Evolutionary conservation across 2,329 filamentous ascomycete genomes (phyloP), one percentile per base, ranked within the genome.

Genomic region (Botrytis porri): DNA sequence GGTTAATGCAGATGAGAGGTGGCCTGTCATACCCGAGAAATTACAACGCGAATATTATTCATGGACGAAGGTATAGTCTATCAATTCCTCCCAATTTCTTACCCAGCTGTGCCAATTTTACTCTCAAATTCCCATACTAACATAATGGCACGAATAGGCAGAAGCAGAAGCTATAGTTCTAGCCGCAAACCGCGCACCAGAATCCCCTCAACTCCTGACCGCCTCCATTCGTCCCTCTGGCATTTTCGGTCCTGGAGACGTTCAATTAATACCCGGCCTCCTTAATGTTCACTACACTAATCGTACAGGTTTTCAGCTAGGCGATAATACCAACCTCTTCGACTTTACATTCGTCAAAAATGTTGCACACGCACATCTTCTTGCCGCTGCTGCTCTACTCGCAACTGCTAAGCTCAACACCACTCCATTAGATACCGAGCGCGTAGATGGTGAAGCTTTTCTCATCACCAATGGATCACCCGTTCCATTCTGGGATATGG

Each of bases 161-260:
- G 87, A 92, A 74, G 95, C 95, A 65, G 95, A 98, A 85, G 86
- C 90, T 75, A 84, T 94, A 70, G 94, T 97, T 76, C 85, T 98
- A 71, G 85, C 88, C 70, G 92, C 92, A 79, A 96, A 94, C 86
- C 89, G 90, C 74, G 77, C 84, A 69, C 85, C 83, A 72, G n/a
- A 59, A 43, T 62, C 29, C 7, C 84, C 85, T 69, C 70, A 63
- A 32, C 89, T 97, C 82, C 85, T 93, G 16, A 97, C 94, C n/a
- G 88, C 88, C 79, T 87, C 94, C 43, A 88, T 98, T 76, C 93
- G 96, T 25, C 93, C 95, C 10, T 92, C 94, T 20, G 93, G 93
- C 77, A 97, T 98, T 82, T 93, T 97, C 80, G 95, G 95, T 79
- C 93, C 96, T 80, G 93, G 93, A 78, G 96, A 99, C 84, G 88